Percentiles rank a stretch among this genome's conserved stretches.
phyloP scores from a whole-genome alignment of 2,329 filamentous ascomycete species.

The Graphilbum ipis-grandicollis region DNA sequence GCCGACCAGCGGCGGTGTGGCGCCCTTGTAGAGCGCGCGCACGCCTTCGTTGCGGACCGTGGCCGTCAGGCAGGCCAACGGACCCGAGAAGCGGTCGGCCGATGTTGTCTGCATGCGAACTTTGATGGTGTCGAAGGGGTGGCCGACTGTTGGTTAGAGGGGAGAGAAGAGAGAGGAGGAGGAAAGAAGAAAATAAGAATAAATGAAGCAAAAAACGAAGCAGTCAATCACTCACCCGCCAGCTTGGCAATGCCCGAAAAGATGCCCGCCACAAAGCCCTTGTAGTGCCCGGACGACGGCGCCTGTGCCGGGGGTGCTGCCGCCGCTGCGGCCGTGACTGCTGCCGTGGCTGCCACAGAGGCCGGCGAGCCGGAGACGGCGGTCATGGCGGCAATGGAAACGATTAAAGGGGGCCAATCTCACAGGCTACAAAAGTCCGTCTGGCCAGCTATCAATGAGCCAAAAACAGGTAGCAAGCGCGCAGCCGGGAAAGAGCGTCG shows the following conservation, averaged over 20 bases:
- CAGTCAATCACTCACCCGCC: constrained; percentile 37
- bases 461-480: too few relatives aligned
- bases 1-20: constrained; percentile 76
- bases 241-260: constrained; percentile 90
- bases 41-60: constrained; percentile 78
- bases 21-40: constrained; percentile 81
- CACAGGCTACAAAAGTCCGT: too few relatives aligned
- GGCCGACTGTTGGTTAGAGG: constrained; percentile 29
- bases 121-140: constrained; percentile 90
- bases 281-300: constrained; percentile 45
- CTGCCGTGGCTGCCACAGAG: neutral
- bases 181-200: neutral
- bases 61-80: constrained; percentile 68
- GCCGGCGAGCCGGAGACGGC: too few relatives aligned
- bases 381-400: too few relatives aligned
- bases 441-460: too few relatives aligned
- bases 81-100: constrained; percentile 62
- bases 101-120: constrained; percentile 83
- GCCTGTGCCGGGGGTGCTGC: too few relatives aligned
- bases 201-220: neutral
- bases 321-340: neutral
- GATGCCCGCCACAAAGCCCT: constrained; percentile 92
- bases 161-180: neutral
- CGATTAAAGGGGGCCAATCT: too few relatives aligned
- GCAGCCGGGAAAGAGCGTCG: too few relatives aligned